Conservation (phyloP, 2,329 filamentous ascomycete species). For the Cercospora citrullina region DNA sequence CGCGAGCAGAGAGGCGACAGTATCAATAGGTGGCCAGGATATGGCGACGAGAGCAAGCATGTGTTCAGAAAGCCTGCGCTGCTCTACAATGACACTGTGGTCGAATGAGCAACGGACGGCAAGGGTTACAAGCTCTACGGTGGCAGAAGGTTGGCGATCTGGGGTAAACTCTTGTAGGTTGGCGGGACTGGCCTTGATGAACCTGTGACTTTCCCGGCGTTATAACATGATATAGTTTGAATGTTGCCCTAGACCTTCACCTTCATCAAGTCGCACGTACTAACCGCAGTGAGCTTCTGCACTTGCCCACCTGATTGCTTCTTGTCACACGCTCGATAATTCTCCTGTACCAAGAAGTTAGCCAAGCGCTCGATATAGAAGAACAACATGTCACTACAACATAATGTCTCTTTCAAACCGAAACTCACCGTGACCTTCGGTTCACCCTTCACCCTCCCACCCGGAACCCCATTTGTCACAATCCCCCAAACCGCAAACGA, state of each 20-base stretch:
- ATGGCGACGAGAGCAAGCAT: not conserved
- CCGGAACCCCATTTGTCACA: not conserved
- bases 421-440: not conserved
- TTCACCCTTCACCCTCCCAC: not conserved
- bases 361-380: not conserved
- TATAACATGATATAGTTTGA: no score
- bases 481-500: slow-evolving; percentile 9
- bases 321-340: not conserved
- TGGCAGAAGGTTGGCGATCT: no score
- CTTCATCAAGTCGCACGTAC: not conserved
- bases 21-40: not conserved
- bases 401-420: not conserved
- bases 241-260: not conserved
- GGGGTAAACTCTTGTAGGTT: no score
- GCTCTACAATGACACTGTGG: no score
- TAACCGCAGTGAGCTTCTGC: not conserved
- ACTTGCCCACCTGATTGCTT: not conserved
- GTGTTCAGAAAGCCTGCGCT: no score
- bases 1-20: not conserved
- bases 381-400: not conserved
- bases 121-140: no score
- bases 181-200: no score
- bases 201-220: no score
- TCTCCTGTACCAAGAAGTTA: not conserved
- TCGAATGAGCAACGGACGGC: no score